phyloP scores from a whole-genome alignment of 148 eudicot species.

The Mesembryanthemum crystallinum region DNA sequence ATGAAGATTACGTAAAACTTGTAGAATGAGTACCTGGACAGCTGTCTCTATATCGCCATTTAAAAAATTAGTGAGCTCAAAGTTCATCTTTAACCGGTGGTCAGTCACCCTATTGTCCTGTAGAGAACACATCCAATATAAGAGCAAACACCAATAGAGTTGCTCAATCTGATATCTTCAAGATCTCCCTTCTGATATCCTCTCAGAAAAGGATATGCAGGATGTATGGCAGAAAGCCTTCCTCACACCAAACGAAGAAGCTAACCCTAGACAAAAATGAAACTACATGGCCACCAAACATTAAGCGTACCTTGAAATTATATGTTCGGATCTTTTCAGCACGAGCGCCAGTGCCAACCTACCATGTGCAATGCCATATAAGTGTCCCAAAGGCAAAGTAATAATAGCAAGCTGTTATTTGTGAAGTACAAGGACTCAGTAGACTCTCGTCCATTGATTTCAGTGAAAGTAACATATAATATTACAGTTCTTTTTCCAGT shows the following conservation, averaged over 20 bases:
- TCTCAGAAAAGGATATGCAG: not conserved
- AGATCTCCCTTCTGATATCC: not conserved
- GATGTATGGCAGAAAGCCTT: not conserved
- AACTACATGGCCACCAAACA: conserved; percentile 11
- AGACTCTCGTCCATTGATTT: not conserved
- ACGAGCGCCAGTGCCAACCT: conserved; percentile 98
- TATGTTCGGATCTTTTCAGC: conserved; percentile 95
- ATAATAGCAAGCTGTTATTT: not conserved
- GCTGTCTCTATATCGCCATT: conserved; percentile 87
- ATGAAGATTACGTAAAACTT: not conserved
- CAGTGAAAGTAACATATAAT: not conserved
- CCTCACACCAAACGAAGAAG: not conserved
- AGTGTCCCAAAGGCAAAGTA: conserved; percentile 1
- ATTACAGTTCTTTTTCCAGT: conserved; percentile 6
- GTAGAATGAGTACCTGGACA: conserved; percentile 59
- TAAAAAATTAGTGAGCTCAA: conserved; percentile 79
- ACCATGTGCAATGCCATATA: conserved; percentile 32
- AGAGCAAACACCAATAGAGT: not conserved
- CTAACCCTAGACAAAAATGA: not conserved
- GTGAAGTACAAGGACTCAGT: not conserved
- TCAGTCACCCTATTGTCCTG: conserved; percentile 98
- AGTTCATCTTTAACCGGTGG: conserved; percentile 93
- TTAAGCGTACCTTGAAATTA: conserved; percentile 68
- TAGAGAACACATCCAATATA: not conserved
- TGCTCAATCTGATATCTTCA: not conserved